These are phyloP conservation scores for Yamadazyma sp. DNA, from an alignment of 805 yeast species.

Conservation along the genomic window DNA sequence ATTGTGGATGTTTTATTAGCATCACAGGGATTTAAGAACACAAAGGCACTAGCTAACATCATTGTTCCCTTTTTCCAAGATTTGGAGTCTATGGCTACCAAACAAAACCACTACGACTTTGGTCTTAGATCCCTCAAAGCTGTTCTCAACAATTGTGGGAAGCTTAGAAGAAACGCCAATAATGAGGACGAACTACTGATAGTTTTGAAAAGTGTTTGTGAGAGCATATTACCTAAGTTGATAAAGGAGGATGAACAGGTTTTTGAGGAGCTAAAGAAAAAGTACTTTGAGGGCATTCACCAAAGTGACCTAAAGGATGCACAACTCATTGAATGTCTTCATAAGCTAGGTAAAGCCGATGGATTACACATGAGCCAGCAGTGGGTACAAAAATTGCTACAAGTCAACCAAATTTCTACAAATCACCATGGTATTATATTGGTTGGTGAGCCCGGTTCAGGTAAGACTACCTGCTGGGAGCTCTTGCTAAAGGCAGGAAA, in stretches of 20 bases:
- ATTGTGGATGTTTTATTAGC: conserved; percentile 73
- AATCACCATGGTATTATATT: conserved; percentile 79
- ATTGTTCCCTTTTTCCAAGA: conserved; percentile 56
- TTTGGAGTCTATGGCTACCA: conserved; percentile 42
- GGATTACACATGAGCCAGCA: conserved; percentile 5
- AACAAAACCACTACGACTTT: conserved; percentile 83
- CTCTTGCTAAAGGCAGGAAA: conserved; percentile 48
- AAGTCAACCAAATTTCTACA: conserved; percentile 58
- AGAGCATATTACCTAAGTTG: conserved; percentile 69
- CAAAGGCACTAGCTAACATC: conserved; percentile 43
- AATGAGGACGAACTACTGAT: conserved; percentile 17
- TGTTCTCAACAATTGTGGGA: conserved; percentile 60
- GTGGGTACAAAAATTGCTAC: conserved; percentile 30
- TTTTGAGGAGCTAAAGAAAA: conserved; percentile 26
- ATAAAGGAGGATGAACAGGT: conserved; percentile 49
- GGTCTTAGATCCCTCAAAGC: conserved; percentile 81
- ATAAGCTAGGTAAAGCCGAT: not conserved
- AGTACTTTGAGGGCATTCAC: conserved; percentile 25
- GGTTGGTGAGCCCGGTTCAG: conserved; percentile 74
- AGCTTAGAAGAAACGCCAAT: conserved; percentile 27
- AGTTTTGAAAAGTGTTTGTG: conserved; percentile 54
- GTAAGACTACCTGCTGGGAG: conserved; percentile 61
- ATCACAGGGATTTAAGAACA: conserved; percentile 65
- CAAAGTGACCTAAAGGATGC: conserved; percentile 21
- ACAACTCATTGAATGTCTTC: conserved; percentile 20